phyloP scores from a whole-genome alignment of 2,329 filamentous ascomycete genomes.

The Juglanconis juglandina region DNA sequence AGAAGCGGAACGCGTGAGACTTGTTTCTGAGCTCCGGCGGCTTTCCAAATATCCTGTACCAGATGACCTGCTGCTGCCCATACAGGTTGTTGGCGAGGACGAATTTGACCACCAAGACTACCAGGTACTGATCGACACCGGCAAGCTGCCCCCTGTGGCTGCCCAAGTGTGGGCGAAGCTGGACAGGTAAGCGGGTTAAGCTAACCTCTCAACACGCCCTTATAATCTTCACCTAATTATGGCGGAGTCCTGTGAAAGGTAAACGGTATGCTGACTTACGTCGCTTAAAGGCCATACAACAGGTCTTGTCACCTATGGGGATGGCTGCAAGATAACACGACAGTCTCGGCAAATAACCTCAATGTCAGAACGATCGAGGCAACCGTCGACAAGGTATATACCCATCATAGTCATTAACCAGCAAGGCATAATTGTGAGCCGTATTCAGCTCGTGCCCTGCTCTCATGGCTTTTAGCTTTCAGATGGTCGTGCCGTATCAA shows the following conservation, averaged over 20 bases:
- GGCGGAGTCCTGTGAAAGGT: not conserved
- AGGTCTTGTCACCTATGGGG: conserved; percentile 69
- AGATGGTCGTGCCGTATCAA: no score
- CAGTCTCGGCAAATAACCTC: conserved; percentile 67
- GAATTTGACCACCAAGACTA: conserved; percentile 32
- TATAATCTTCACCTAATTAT: not conserved
- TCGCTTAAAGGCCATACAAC: conserved; percentile 42
- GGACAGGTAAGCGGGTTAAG: conserved; percentile 23
- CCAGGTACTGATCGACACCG: conserved; percentile 33
- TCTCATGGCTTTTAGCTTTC: not conserved
- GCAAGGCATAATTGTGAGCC: no score
- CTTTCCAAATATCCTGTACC: conserved; percentile 39
- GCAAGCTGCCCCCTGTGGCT: conserved; percentile 51
- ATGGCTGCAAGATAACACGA: conserved; percentile 62
- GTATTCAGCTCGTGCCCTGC: not conserved
- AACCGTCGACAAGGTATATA: conserved; percentile 9
- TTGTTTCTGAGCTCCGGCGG: conserved; percentile 28
- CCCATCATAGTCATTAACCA: not conserved
- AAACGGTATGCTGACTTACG: not conserved
- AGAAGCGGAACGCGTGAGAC: conserved; percentile 16
- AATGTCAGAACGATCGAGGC: conserved; percentile 63
- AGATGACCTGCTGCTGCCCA: conserved; percentile 48
- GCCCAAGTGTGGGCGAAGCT: conserved; percentile 22
- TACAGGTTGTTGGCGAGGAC: conserved; percentile 51
- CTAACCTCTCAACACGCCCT: not conserved